These are phyloP conservation scores for Aspergillus sclerotialis DNA, from an alignment of 2,329 filamentous ascomycete species.

Conservation along the genomic window DNA sequence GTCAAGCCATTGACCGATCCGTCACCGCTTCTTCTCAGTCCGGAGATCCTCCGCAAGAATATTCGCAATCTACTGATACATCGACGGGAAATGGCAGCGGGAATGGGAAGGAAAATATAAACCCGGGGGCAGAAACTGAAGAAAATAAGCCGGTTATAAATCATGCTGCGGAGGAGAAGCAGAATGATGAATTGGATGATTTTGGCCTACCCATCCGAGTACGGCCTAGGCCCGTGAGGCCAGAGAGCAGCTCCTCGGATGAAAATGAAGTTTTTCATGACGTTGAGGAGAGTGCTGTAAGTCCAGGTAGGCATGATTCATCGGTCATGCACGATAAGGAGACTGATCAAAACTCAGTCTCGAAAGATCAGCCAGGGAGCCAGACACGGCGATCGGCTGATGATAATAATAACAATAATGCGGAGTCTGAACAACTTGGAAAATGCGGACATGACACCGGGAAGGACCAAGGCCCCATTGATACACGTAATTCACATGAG, in stretches of 20 bases:
- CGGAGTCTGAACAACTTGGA: constrained; percentile 2
- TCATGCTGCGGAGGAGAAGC: constrained; percentile 3
- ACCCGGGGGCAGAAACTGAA: constrained; percentile 2
- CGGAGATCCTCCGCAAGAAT: neutral
- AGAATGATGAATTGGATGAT: constrained; percentile 24
- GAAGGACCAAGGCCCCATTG: constrained; percentile 3
- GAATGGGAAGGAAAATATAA: constrained; percentile 11
- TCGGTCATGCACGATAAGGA: constrained; percentile 1
- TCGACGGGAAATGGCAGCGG: constrained; percentile 2
- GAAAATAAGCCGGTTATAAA: constrained; percentile 2
- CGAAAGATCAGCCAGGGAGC: neutral
- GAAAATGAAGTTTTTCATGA: constrained; percentile 15
- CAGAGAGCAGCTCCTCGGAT: constrained; percentile 10
- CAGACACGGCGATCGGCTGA: neutral
- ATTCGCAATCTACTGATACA: neutral
- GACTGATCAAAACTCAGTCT: neutral
- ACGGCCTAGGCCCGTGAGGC: constrained; percentile 11
- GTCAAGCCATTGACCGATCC: constrained; percentile 20
- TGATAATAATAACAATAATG: neutral
- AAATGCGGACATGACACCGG: constrained; percentile 2
- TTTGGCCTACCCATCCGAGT: constrained; percentile 33
- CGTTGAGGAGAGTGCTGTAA: constrained; percentile 6
- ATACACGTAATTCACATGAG: constrained; percentile 3
- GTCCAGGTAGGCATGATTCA: neutral
- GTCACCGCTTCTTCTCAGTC: constrained; percentile 15